A percentile compares a stretch with the other conserved stretches of the same genome.
Conservation (phyloP, 177 flowering plant genomes). For the Tripterygium wilfordii region DNA sequence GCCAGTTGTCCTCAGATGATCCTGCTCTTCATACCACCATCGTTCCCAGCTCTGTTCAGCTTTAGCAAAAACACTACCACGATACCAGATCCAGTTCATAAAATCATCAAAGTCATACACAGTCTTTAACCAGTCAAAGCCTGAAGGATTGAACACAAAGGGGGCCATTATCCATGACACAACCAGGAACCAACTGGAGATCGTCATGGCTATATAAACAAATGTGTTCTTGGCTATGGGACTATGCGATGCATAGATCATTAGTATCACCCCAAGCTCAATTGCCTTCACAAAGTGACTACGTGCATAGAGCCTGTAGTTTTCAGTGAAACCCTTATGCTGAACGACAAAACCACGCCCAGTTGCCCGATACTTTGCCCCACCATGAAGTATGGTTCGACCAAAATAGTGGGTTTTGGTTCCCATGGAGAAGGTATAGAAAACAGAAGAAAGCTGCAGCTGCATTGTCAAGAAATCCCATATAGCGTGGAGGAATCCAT, state of each 20-base stretch:
- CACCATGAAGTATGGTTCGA: slow-evolving; percentile 69
- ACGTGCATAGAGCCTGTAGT: slow-evolving; percentile 58
- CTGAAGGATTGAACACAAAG: slow-evolving; percentile 61
- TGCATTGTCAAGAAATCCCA: slow-evolving; percentile 68
- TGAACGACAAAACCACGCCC: slow-evolving; percentile 74
- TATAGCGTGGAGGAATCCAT: slow-evolving; percentile 52
- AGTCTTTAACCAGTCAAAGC: slow-evolving; percentile 71
- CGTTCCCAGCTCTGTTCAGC: slow-evolving; percentile 70
- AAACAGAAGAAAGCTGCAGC: slow-evolving; percentile 65
- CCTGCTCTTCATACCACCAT: slow-evolving; percentile 78
- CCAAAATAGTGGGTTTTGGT: slow-evolving; percentile 68
- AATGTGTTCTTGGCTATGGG: slow-evolving; percentile 38
- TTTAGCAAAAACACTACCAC: slow-evolving; percentile 49
- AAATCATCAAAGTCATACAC: slow-evolving; percentile 68
- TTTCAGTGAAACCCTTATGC: slow-evolving; percentile 65
- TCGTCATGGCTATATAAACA: slow-evolving; percentile 52
- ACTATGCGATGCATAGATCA: slow-evolving; percentile 52
- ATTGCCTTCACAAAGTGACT: slow-evolving; percentile 69
- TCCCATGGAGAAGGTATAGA: slow-evolving; percentile 69
- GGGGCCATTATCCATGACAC: slow-evolving; percentile 69
- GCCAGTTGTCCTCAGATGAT: slow-evolving; percentile 56
- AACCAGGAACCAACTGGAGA: slow-evolving; percentile 65
- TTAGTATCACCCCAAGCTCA: slow-evolving; percentile 59
- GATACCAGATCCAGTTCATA: slow-evolving; percentile 68
- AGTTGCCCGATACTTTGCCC: slow-evolving; percentile 68